These are phyloP conservation scores for Acanthamoeba castellanii DNA, from an alignment of 208 protist species.

Conservation along the genomic window DNA sequence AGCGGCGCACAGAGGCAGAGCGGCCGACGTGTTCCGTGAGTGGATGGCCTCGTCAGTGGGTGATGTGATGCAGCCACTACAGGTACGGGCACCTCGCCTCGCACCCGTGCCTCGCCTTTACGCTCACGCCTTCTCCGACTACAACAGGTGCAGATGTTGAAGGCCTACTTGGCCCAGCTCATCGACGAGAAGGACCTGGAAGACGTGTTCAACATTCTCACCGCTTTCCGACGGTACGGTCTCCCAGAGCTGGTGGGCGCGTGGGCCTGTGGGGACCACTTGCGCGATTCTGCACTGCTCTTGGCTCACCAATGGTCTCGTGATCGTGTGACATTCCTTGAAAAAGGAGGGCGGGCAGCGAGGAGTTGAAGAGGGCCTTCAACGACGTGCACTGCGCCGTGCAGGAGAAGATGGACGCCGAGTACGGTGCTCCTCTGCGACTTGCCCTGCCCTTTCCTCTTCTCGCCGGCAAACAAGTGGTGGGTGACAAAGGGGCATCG, in stretches of 20 bases:
- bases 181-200: slow-evolving; percentile 11
- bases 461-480: too few species aligned
- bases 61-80: not conserved
- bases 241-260: too few species aligned
- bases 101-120: not conserved
- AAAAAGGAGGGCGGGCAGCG: not conserved
- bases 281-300: not conserved
- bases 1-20: not conserved
- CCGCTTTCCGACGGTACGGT: slow-evolving; percentile 13
- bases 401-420: not conserved
- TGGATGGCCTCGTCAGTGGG: slow-evolving; percentile 9
- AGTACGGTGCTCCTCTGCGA: not conserved
- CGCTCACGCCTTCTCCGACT: not conserved
- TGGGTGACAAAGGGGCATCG: too few species aligned
- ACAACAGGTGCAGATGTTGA: not conserved
- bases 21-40: slow-evolving; percentile 14
- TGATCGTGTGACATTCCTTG: not conserved
- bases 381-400: not conserved
- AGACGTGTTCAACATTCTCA: slow-evolving; percentile 1
- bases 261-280: too few species aligned
- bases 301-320: not conserved
- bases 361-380: not conserved
- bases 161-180: not conserved
- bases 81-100: not conserved
- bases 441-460: not conserved